A percentile compares a stretch with the other conserved stretches of the same genome.
These are phyloP conservation scores for Hydnomerulius pinastri DNA, from an alignment of 768 basidiomycete genomes.

Conservation along the genomic window DNA sequence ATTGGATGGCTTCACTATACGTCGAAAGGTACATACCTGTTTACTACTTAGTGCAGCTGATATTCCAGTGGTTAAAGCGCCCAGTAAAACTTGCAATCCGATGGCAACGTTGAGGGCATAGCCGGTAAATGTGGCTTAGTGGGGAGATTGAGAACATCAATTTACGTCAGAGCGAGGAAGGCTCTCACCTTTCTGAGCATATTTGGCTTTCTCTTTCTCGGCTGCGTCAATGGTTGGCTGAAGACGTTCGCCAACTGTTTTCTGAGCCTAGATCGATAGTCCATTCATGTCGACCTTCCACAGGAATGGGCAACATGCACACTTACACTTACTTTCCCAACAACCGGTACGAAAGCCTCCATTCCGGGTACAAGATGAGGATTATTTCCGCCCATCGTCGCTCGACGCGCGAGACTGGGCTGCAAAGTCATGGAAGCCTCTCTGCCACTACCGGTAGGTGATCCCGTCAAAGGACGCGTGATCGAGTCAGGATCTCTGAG, in stretches of 20 bases:
- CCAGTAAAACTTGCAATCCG: conserved; percentile 28
- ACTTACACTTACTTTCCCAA: background rate
- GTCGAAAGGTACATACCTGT: conserved; percentile 6
- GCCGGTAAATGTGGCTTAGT: conserved; percentile 13
- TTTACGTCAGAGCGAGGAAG: background rate
- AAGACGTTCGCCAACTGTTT: conserved; percentile 48
- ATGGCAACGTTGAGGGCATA: conserved; percentile 24
- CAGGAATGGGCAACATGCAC: background rate
- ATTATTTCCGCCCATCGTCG: background rate
- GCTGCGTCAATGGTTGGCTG: conserved; percentile 51
- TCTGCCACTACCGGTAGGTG: no score
- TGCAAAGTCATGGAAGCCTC: background rate
- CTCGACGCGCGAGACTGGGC: background rate
- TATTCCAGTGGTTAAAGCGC: conserved; percentile 29
- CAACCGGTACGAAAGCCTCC: background rate
- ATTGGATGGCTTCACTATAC: no score
- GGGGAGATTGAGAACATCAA: background rate
- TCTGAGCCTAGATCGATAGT: background rate
- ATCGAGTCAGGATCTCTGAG: background rate
- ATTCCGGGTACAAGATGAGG: background rate
- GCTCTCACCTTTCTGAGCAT: conserved; percentile 41
- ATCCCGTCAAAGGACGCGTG: no score
- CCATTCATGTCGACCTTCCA: background rate
- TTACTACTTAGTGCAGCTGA: conserved; percentile 23
- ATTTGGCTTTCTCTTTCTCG: conserved; percentile 42